Evolutionary conservation across 306 rosid genomes (phyloP).

Genomic region (Trifolium pratense): DNA sequence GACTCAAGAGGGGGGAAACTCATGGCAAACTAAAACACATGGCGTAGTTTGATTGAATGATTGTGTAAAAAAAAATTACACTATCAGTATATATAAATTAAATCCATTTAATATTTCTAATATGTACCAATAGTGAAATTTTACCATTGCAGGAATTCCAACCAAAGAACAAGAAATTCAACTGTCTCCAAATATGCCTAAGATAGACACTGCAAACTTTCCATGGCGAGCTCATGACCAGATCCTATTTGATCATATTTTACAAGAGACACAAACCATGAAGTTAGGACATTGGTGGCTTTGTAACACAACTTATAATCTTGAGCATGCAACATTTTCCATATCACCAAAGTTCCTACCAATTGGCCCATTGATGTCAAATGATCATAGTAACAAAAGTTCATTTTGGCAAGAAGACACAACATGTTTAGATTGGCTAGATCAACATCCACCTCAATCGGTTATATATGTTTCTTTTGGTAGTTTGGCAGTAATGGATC

Average conservation of each 20-base stretch:
- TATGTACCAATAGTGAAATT: not conserved
- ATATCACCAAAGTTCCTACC: constrained; percentile 41
- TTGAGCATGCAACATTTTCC: constrained; percentile 42
- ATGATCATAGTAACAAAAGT: not conserved
- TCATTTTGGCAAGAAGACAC: constrained; percentile 48
- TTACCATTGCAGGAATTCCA: constrained; percentile 37
- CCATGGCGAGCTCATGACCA: constrained; percentile 29
- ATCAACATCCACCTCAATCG: constrained; percentile 44
- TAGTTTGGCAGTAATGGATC: constrained; percentile 32
- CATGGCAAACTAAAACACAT: no score
- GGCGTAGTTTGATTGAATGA: no score
- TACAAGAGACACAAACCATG: not conserved
- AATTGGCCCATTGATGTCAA: constrained; percentile 45
- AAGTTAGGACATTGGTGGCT: constrained; percentile 46
- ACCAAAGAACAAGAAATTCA: constrained; percentile 30
- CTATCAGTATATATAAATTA: no score
- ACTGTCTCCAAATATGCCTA: constrained; percentile 40
- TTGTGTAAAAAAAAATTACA: no score
- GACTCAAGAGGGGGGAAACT: no score
- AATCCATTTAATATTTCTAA: no score
- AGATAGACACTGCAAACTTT: constrained; percentile 12
- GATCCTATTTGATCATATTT: not conserved
- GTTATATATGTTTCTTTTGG: constrained; percentile 49
- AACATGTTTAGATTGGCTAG: constrained; percentile 44
- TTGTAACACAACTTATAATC: constrained; percentile 41